These are phyloP conservation scores for Suillus tomentosus DNA, from an alignment of 768 basidiomycete genomes.

Conservation along the genomic window DNA sequence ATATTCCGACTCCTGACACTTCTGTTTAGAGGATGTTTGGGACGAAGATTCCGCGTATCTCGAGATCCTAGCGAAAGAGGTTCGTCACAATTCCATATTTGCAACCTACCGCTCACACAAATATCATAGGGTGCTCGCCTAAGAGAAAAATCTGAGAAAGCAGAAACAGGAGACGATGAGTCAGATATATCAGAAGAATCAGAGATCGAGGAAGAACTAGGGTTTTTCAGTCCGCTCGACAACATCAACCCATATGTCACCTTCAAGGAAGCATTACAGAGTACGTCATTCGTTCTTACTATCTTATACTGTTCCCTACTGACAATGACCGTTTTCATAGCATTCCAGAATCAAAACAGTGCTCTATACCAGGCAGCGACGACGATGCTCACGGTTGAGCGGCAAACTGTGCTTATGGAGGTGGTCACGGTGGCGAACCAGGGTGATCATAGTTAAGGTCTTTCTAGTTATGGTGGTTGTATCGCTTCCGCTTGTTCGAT, in stretches of 20 bases:
- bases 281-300: conserved; percentile 43
- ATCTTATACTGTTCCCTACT: conserved; percentile 12
- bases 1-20: conserved; percentile 1
- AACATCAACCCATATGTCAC: conserved; percentile 72
- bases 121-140: conserved; percentile 65
- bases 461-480: not conserved
- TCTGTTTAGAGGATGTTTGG: conserved; percentile 75
- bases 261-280: conserved; percentile 77
- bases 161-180: conserved; percentile 32
- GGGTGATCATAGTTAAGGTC: not conserved
- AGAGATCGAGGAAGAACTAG: conserved; percentile 79
- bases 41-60: conserved; percentile 89
- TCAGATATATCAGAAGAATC: conserved; percentile 53
- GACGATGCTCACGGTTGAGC: conserved; percentile 69
- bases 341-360: conserved; percentile 74
- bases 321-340: conserved; percentile 37
- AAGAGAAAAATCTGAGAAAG: conserved; percentile 59
- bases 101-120: not conserved
- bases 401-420: conserved; percentile 50
- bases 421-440: not conserved
- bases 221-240: conserved; percentile 84
- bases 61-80: conserved; percentile 84
- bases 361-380: conserved; percentile 40
- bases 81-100: conserved; percentile 30
- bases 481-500: not conserved